Percentiles rank a stretch among this genome's conserved stretches.
Conservation (phyloP, 148 eudicot genomes). For the Fagopyrum tataricum region DNA sequence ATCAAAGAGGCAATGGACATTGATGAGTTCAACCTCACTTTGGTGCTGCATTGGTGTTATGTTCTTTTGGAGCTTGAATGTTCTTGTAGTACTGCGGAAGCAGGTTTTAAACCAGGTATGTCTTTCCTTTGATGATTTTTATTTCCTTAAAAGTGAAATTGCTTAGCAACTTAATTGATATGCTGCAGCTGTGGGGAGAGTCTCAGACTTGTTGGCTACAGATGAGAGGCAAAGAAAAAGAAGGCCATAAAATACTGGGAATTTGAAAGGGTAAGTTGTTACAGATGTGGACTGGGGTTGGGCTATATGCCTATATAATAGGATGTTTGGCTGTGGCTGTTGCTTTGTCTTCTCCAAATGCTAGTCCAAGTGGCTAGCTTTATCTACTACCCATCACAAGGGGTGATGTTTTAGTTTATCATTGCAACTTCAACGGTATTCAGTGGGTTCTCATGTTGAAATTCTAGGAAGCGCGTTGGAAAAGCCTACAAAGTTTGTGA, state of each 20-base stretch:
- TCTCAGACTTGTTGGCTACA: conserved; percentile 7
- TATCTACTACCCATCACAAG: background rate
- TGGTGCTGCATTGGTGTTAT: conserved; percentile 54
- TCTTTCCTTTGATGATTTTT: background rate
- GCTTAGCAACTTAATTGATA: background rate
- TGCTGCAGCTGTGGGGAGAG: conserved; percentile 1
- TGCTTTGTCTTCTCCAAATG: conserved; percentile 7
- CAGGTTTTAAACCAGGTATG: conserved; percentile 31
- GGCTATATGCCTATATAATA: conserved; percentile 10
- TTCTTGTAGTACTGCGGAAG: conserved; percentile 75
- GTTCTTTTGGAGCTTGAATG: conserved; percentile 67
- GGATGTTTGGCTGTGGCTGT: conserved; percentile 10
- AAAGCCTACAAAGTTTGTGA: background rate
- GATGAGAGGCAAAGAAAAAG: background rate
- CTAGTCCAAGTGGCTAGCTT: conserved; percentile 8
- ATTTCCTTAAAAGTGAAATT: background rate
- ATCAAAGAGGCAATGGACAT: conserved; percentile 41
- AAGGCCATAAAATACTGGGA: background rate
- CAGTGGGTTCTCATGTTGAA: background rate
- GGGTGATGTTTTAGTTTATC: background rate
- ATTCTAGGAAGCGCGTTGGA: background rate
- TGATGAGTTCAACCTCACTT: conserved; percentile 43
- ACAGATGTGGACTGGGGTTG: background rate
- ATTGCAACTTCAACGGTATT: background rate
- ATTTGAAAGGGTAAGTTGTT: background rate